Percentiles rank a stretch among this genome's conserved stretches.
Evolutionary conservation across 345 rosid species (phyloP).

Genomic region (Boechera divaricarpa): DNA sequence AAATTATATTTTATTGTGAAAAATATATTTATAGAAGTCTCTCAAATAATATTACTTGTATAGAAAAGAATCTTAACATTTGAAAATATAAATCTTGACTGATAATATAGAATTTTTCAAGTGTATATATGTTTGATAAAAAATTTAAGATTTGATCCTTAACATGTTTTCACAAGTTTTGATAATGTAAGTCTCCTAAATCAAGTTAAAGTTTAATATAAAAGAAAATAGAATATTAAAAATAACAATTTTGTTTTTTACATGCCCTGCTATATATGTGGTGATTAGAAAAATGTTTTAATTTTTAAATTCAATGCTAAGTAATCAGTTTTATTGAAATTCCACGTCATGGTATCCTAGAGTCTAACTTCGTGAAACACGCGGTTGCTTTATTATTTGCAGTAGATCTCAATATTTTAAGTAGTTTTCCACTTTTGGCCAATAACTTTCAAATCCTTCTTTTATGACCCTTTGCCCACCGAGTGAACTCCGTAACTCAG

Average conservation of each 20-base stretch:
- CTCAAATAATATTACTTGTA: not conserved
- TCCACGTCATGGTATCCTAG: conserved; percentile 3
- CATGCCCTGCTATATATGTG: not conserved
- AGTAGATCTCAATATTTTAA: not conserved
- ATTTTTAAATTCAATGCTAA: not conserved
- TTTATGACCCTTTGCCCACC: not conserved
- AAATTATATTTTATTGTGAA: not conserved
- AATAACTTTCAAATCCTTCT: not conserved
- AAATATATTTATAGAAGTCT: too few relatives aligned
- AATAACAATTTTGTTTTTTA: not conserved
- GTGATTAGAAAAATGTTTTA: not conserved
- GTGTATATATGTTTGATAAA: too few relatives aligned
- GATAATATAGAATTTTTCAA: not conserved
- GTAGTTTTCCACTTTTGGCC: not conserved
- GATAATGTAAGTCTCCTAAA: not conserved
- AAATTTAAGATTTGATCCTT: not conserved
- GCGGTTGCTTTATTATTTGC: conserved; percentile 18
- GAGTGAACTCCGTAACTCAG: conserved; percentile 35
- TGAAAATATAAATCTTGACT: not conserved
- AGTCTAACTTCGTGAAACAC: conserved; percentile 30
- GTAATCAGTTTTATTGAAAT: not conserved
- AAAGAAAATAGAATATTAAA: not conserved
- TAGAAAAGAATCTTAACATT: not conserved
- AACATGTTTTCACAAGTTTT: not conserved
- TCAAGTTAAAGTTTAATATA: not conserved